Percentiles rank a stretch among this genome's conserved stretches.
phyloP scores from a whole-genome alignment of 805 yeast species.

The Hanseniaspora thailandica region DNA sequence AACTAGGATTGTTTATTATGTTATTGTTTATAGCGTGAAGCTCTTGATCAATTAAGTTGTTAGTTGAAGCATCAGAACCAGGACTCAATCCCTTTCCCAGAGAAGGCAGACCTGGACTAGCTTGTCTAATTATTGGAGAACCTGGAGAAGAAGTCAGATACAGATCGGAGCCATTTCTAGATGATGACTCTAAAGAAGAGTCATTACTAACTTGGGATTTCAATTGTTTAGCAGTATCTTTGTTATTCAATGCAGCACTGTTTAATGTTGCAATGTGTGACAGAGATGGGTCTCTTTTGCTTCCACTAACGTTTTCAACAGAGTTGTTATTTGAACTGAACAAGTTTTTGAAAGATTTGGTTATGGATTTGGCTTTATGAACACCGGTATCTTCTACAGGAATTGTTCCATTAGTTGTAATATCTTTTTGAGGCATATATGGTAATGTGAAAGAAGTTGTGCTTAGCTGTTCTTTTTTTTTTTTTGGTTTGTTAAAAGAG shows the following conservation, averaged over 20 bases:
- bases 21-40: not conserved
- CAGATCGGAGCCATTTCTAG: not conserved
- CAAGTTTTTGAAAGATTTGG: constrained; percentile 24
- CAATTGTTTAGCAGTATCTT: not conserved
- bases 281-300: not conserved
- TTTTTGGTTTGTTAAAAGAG: not conserved
- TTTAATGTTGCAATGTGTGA: not conserved
- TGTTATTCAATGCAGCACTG: not conserved
- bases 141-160: not conserved
- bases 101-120: not conserved
- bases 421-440: constrained; percentile 2
- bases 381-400: constrained; percentile 3
- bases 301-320: not conserved
- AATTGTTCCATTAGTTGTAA: constrained; percentile 3
- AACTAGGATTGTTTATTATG: not conserved
- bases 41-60: constrained; percentile 8
- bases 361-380: constrained; percentile 22
- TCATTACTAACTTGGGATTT: not conserved
- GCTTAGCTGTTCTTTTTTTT: not conserved
- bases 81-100: not conserved
- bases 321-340: constrained; percentile 16
- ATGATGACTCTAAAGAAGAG: not conserved
- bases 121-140: not conserved
- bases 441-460: not conserved
- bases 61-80: not conserved